These are phyloP conservation scores for Helianthus tuberosus DNA, from an alignment of 129 eudicot species.

Conservation along the genomic window DNA sequence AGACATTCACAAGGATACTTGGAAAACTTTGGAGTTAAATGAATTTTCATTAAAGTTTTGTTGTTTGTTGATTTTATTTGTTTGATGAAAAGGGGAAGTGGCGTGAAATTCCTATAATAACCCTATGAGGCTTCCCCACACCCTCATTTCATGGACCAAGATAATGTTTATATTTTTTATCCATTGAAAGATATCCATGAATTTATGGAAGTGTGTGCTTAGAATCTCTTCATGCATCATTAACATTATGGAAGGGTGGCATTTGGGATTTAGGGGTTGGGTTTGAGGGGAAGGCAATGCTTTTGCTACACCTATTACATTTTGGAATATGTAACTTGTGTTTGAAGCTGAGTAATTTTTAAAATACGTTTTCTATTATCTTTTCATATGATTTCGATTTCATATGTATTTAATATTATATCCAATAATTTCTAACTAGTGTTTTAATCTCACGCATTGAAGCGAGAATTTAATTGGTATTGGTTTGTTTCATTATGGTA, in stretches of 20 bases:
- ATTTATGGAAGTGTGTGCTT: slow-evolving; percentile 36
- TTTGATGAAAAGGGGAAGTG: background rate
- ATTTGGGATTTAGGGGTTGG: background rate
- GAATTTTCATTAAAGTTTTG: slow-evolving; percentile 7
- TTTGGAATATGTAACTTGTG: background rate
- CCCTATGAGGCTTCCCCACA: slow-evolving; percentile 39
- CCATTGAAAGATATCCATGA: slow-evolving; percentile 39
- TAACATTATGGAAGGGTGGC: slow-evolving; percentile 2
- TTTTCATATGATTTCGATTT: background rate
- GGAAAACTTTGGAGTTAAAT: slow-evolving; percentile 30
- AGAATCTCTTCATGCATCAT: slow-evolving; percentile 34
- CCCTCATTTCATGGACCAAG: slow-evolving; percentile 47
- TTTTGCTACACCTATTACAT: slow-evolving; percentile 12
- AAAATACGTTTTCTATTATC: background rate
- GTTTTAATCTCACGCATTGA: too few relatives aligned
- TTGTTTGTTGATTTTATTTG: slow-evolving; percentile 22
- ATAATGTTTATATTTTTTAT: slow-evolving; percentile 24
- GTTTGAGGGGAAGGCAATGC: slow-evolving; percentile 1
- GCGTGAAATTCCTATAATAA: slow-evolving; percentile 19
- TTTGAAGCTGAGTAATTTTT: slow-evolving; percentile 11
- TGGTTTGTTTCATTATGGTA: too few relatives aligned
- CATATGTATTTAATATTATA: background rate
- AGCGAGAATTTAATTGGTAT: too few relatives aligned
- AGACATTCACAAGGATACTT: slow-evolving; percentile 73
- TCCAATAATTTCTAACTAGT: background rate